Conservation (phyloP, 345 rosid genomes). For the Corymbia maculata region DNA sequence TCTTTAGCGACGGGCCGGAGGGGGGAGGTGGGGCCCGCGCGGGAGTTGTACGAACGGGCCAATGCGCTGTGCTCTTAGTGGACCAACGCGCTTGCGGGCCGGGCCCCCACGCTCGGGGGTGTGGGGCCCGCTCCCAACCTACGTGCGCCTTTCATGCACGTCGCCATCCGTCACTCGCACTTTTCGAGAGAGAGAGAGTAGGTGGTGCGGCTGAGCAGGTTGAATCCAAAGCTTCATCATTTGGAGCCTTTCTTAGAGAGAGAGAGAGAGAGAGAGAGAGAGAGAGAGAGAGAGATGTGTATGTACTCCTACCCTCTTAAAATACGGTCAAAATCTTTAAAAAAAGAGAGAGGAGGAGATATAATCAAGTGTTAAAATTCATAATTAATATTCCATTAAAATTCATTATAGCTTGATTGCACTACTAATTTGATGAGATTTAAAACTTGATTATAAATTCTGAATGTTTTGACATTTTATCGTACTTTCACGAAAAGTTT, state of each 20-base stretch:
- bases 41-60: background rate
- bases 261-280: background rate
- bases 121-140: background rate
- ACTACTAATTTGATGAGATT: fast-evolving
- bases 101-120: background rate
- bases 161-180: background rate
- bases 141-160: background rate
- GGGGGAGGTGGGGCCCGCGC: background rate
- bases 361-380: fast-evolving
- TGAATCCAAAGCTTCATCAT: background rate
- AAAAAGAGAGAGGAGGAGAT: too few relatives aligned
- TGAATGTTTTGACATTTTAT: fast-evolving
- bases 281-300: background rate
- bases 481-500: fast-evolving
- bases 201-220: background rate
- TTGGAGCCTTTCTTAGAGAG: background rate
- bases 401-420: background rate
- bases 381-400: background rate
- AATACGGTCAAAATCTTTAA: fast-evolving
- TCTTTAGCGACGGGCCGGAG: background rate
- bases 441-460: too few relatives aligned
- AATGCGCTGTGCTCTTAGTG: background rate
- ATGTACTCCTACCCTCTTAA: background rate
- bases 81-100: background rate
- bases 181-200: background rate